Evolutionary conservation across 2,329 filamentous ascomycete species (phyloP), one percentile per base, ranked within the genome.

Genomic region (Talaromyces islandicus): DNA sequence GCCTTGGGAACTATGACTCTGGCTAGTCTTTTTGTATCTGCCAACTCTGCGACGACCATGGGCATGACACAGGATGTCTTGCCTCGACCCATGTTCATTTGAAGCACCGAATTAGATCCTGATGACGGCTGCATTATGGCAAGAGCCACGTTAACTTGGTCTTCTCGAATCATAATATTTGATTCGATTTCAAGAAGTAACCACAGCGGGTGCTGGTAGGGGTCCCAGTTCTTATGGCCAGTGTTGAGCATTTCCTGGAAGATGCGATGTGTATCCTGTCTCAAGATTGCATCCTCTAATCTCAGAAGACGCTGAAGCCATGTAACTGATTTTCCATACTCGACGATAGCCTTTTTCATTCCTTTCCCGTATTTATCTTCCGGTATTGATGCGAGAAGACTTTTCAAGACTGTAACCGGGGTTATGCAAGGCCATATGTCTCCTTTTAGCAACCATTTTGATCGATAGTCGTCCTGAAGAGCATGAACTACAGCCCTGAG

Each of bases 1-100:
- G 87, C 79, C 62, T 86, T 88, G 0, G 81, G 79, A 0, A 88
- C 84, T 0, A 90, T 70, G 0, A 89, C 79, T 1, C 87, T 73
- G 0, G 79, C 77, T 0, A 89, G 71, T 4, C 70, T 76, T 0
- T 70, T 67, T 0, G 76, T 74, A 53, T 88, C 75, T 0, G 83
- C 82, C 0, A 88, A 68, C 0, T 76, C 71, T 0, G 81, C 73
- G 0, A 84, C 83, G 0, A 88, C 82, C 60, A 89, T 86, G 0
- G 87, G 87, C 0, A 88, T 80, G 54, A 92, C 90, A 1, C 89
- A 83, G 0, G 87, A 88, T 0, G 85, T 86, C 66, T 90, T 90
- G 0, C 88, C 52, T 54, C 38, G 24, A 2, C 86, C 86, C 85
- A 88, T 88, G 63, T 87, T 85, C 71, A 89, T 80, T 63, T 89